phyloP scores from a whole-genome alignment of 257 asterid species.

The Cordia subcordata region DNA sequence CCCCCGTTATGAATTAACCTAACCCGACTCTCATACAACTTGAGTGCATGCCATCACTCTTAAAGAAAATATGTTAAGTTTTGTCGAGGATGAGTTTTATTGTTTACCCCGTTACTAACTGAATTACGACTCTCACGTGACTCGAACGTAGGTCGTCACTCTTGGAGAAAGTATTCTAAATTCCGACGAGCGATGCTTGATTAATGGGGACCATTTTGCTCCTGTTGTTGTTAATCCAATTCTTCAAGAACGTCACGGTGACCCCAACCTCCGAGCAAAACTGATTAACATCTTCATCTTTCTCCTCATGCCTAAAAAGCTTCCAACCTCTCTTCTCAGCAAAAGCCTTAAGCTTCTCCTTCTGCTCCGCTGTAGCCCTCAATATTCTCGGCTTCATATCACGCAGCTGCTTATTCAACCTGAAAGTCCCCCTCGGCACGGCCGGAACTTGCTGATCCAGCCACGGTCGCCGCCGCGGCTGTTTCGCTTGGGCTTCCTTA shows the following conservation, averaged over 20 bases:
- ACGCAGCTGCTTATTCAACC: too few relatives aligned
- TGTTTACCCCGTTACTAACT: too few relatives aligned
- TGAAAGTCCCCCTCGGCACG: background rate
- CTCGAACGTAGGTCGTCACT: too few relatives aligned
- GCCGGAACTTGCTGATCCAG: background rate
- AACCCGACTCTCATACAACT: too few relatives aligned
- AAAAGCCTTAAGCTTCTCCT: slow-evolving; percentile 3
- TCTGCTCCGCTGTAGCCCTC: background rate
- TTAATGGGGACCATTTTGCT: background rate
- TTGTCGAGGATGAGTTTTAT: too few relatives aligned
- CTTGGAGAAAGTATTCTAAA: too few relatives aligned
- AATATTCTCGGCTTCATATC: background rate
- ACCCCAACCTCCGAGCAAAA: slow-evolving; percentile 15
- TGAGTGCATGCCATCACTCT: too few relatives aligned
- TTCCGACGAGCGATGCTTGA: background rate
- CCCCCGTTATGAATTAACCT: too few relatives aligned
- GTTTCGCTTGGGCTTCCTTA: background rate
- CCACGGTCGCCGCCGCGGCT: background rate
- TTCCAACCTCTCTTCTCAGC: slow-evolving; percentile 5
- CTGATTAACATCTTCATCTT: background rate
- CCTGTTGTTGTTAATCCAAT: slow-evolving; percentile 13
- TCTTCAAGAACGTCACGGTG: background rate
- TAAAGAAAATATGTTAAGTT: too few relatives aligned
- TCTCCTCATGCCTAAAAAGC: background rate
- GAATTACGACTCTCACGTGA: too few relatives aligned